Percentiles rank a stretch among this genome's conserved stretches.
Evolutionary conservation across 108 stramenopile genomes (phyloP).

Genomic region (Nannochloropsis granulata): DNA sequence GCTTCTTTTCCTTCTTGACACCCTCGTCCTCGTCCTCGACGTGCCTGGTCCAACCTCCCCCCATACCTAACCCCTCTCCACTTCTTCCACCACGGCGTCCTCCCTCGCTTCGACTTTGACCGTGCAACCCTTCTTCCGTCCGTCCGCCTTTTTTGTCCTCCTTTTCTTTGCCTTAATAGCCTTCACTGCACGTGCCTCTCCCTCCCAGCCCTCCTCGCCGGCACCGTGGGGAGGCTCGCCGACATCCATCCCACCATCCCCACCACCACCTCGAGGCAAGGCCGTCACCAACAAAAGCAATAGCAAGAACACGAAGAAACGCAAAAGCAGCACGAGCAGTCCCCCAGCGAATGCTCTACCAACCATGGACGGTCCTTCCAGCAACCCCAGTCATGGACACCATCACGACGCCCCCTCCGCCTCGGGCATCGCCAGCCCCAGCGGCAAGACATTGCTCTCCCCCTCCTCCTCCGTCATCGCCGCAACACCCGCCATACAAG

Average conservation of each 20-base stretch:
- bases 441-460: background rate
- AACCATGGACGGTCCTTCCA: background rate
- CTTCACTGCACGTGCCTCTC: background rate
- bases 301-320: background rate
- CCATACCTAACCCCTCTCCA: no score
- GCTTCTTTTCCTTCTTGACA: no score
- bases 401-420: background rate
- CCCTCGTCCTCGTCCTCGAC: no score
- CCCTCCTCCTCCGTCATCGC: background rate
- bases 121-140: no score
- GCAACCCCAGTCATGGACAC: background rate
- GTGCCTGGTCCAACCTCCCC: no score
- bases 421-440: background rate
- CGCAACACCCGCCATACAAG: background rate
- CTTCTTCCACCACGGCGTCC: no score
- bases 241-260: background rate
- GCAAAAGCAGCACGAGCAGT: background rate
- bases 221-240: background rate
- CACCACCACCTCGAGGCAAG: background rate
- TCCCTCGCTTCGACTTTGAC: no score
- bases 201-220: background rate
- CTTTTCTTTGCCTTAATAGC: no score
- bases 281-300: background rate
- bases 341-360: background rate
- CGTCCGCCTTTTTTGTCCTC: no score